These are phyloP conservation scores for Globisporangium rhizosaccharum DNA, from an alignment of 352 stramenopile genomes.

Conservation along the genomic window DNA sequence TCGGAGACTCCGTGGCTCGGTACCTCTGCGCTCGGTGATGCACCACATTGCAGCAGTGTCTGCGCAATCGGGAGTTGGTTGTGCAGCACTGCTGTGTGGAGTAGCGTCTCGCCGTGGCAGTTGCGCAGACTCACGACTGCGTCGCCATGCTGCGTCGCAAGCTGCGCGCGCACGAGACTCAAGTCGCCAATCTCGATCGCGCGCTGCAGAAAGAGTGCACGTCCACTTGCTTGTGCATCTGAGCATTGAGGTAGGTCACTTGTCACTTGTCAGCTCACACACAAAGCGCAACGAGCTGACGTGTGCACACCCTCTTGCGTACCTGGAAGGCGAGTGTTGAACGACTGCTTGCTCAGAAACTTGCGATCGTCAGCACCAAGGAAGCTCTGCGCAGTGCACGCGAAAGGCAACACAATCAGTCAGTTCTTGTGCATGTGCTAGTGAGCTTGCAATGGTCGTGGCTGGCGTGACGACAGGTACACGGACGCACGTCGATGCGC, in stretches of 20 bases:
- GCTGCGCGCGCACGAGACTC: slow-evolving; percentile 17
- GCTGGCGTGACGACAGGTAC: not conserved
- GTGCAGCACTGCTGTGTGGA: slow-evolving; percentile 66
- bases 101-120: slow-evolving; percentile 52
- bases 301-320: not conserved
- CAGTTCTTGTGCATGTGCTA: not conserved
- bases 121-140: slow-evolving; percentile 19
- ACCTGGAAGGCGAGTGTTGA: slow-evolving; percentile 25
- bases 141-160: slow-evolving; percentile 6
- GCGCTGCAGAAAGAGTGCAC: slow-evolving; percentile 38
- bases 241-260: not conserved
- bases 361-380: slow-evolving; percentile 34
- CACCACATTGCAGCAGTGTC: slow-evolving; percentile 42
- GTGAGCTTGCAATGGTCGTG: not conserved
- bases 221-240: slow-evolving; percentile 30
- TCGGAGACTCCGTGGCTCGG: slow-evolving; percentile 18
- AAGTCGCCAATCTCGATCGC: slow-evolving; percentile 51
- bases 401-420: not conserved
- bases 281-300: not conserved
- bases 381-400: slow-evolving; percentile 29
- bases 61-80: slow-evolving; percentile 40
- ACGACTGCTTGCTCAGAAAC: slow-evolving; percentile 36
- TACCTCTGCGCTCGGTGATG: slow-evolving; percentile 31
- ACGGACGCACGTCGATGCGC: slow-evolving; percentile 8
- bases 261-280: not conserved